Evolutionary conservation across 1,139 yeast species (phyloP).

Genomic region (Blastobotrys elegans): DNA sequence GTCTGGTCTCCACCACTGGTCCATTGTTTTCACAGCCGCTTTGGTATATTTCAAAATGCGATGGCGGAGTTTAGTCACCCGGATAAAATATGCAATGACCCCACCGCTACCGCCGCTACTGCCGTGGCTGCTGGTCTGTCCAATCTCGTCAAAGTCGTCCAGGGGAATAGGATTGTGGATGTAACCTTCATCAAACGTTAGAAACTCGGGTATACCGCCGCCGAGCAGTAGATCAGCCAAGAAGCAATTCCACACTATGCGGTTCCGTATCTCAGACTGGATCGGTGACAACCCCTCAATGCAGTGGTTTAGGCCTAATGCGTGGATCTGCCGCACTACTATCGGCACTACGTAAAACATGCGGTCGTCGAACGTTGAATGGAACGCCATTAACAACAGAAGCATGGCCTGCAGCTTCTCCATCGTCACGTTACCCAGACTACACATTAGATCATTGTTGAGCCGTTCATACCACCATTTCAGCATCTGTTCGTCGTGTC

Average conservation of each 20-base stretch:
- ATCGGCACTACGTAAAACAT: constrained; percentile 4
- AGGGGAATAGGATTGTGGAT: constrained; percentile 1
- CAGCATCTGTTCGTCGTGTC: not conserved
- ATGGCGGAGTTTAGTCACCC: not conserved
- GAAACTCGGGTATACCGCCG: constrained; percentile 9
- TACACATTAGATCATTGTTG: not conserved
- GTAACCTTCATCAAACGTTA: not conserved
- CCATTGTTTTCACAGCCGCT: constrained; percentile 5
- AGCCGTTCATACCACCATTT: constrained; percentile 8
- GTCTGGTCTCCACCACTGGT: constrained; percentile 9
- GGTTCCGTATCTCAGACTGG: constrained; percentile 2
- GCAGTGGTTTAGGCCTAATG: constrained; percentile 2
- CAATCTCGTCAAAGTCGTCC: constrained; percentile 2
- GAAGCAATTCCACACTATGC: constrained; percentile 10
- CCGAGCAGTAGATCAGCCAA: constrained; percentile 2
- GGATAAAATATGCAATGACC: not conserved
- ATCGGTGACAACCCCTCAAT: constrained; percentile 2
- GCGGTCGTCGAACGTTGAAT: not conserved
- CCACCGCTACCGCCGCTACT: too few species aligned
- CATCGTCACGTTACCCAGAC: not conserved
- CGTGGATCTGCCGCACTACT: constrained; percentile 2
- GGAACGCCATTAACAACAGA: not conserved
- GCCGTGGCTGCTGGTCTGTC: not conserved
- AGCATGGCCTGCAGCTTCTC: constrained; percentile 7
- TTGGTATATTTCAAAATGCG: constrained; percentile 6